Percentiles rank a stretch among this genome's conserved stretches.
phyloP scores from a whole-genome alignment of 495 filamentous ascomycete species.

The Xylaria venustula region DNA sequence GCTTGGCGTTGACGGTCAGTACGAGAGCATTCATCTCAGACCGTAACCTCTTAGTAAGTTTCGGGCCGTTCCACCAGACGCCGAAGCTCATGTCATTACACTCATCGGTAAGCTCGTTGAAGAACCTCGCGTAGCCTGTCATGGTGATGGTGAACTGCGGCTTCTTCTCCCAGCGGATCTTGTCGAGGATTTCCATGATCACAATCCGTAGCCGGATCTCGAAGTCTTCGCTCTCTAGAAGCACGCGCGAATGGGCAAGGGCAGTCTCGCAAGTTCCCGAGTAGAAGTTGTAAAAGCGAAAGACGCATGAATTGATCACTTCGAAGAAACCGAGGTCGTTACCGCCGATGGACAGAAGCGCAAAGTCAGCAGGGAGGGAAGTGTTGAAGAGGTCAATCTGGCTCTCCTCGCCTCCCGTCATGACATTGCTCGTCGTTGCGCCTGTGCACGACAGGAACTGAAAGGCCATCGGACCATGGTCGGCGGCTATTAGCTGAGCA shows the following conservation, averaged over 20 bases:
- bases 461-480: constrained; percentile 27
- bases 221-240: constrained; percentile 31
- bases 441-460: constrained; percentile 45
- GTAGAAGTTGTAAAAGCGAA: constrained; percentile 45
- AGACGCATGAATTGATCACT: constrained; percentile 48
- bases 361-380: constrained; percentile 29
- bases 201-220: constrained; percentile 32
- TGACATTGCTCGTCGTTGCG: constrained; percentile 32
- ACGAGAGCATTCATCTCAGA: constrained; percentile 40
- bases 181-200: constrained; percentile 40
- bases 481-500: constrained; percentile 33
- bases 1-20: constrained; percentile 34
- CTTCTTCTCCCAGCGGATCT: constrained; percentile 36
- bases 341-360: constrained; percentile 45
- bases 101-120: constrained; percentile 41
- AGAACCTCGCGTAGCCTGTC: constrained; percentile 50
- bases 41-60: constrained; percentile 33
- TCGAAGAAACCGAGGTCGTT: constrained; percentile 52
- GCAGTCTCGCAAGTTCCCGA: constrained; percentile 40
- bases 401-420: constrained; percentile 25
- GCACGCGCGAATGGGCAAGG: constrained; percentile 24
- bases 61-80: constrained; percentile 36
- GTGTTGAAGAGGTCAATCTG: constrained; percentile 40
- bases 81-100: constrained; percentile 43
- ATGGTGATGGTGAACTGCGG: constrained; percentile 39